These are phyloP conservation scores for Eucalyptus polyanthemos DNA, from an alignment of 345 rosid genomes.

Conservation along the genomic window DNA sequence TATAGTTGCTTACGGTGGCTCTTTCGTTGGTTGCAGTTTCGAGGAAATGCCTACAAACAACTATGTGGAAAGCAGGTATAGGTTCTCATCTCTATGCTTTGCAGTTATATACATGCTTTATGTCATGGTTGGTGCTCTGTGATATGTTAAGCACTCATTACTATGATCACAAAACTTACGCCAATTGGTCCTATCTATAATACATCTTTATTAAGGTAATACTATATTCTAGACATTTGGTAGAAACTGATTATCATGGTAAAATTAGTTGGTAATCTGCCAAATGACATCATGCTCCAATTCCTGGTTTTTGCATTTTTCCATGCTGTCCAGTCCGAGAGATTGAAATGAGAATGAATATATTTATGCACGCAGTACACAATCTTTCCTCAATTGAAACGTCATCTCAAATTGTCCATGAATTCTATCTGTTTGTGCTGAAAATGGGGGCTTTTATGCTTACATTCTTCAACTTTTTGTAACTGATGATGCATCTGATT, in stretches of 20 bases:
- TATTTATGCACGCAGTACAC: background rate
- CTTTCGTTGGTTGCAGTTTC: slow-evolving; percentile 33
- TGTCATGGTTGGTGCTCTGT: background rate
- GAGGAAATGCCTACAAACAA: slow-evolving; percentile 98
- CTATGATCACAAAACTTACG: background rate
- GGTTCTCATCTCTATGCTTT: background rate
- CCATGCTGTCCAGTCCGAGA: background rate
- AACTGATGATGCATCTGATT: background rate
- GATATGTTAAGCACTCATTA: background rate
- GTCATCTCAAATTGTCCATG: background rate
- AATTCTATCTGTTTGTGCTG: background rate
- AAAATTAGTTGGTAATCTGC: background rate
- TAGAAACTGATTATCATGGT: background rate
- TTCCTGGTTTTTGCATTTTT: background rate
- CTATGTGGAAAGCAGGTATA: slow-evolving; percentile 89
- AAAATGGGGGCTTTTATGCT: background rate
- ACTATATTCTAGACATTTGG: background rate
- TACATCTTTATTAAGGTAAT: background rate
- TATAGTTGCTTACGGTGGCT: background rate
- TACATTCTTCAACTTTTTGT: background rate
- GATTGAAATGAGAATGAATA: background rate
- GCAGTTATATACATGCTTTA: background rate
- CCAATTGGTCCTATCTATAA: background rate
- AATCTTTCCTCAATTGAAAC: background rate
- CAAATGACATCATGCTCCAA: background rate